These are phyloP conservation scores for Limtongia smithiae DNA, from an alignment of 805 yeast genomes.

Conservation along the genomic window DNA sequence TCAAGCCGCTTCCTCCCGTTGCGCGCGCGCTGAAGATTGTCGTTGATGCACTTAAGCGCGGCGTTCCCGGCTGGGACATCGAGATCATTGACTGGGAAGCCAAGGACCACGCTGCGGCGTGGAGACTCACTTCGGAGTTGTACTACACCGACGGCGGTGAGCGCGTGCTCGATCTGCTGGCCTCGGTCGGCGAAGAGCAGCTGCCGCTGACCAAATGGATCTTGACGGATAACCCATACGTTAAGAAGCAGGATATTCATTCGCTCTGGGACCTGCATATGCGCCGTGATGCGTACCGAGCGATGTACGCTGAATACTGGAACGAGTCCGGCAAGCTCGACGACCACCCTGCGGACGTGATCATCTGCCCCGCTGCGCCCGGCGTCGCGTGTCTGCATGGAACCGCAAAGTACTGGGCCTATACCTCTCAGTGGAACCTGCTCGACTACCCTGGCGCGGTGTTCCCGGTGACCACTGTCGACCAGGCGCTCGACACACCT, in stretches of 20 bases:
- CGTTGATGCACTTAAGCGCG: conserved; percentile 42
- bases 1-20: conserved; percentile 51
- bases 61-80: conserved; percentile 42
- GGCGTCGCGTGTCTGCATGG: conserved; percentile 70
- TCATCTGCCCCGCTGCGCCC: conserved; percentile 63
- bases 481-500: conserved; percentile 24
- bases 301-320: conserved; percentile 53
- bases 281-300: conserved; percentile 57
- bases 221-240: conserved; percentile 45
- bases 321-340: conserved; percentile 35
- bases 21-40: conserved; percentile 40
- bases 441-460: conserved; percentile 62
- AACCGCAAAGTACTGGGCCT: conserved; percentile 71
- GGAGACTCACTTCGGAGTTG: conserved; percentile 37
- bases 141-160: conserved; percentile 68
- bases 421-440: conserved; percentile 67
- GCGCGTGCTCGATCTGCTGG: conserved; percentile 50
- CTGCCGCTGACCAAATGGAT: conserved; percentile 54
- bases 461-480: conserved; percentile 32
- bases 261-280: conserved; percentile 47
- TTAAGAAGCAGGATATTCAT: conserved; percentile 27
- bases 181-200: conserved; percentile 67
- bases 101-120: conserved; percentile 32
- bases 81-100: conserved; percentile 33
- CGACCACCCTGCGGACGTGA: conserved; percentile 48